Base-by-base conservation (phyloP, 805 yeast genomes). In the Jamesozyma piceae region DNA sequence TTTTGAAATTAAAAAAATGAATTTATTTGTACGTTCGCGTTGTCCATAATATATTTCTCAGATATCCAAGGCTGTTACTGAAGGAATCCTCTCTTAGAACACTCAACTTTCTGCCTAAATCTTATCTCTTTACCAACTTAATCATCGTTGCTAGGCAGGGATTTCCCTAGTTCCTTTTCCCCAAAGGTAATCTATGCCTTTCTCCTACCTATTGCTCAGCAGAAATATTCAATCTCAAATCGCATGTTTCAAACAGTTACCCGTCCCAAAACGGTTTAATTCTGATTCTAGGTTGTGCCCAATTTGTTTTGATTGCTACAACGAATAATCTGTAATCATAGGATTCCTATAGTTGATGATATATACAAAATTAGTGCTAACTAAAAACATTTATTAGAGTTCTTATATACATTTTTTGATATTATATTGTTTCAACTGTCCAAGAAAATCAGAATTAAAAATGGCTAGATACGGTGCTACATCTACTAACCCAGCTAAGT, bases 381-480 rank as follows among this genome's bases (percentile, higher is more conserved):
- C 6, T 24, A 24, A 8, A 24, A 8, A 24, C 28, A 24, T 24
- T 8, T 11, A 24, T n/a, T n/a, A n/a, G n/a, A n/a, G n/a, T n/a
- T n/a, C n/a, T n/a, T n/a, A n/a, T n/a, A n/a, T n/a, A n/a, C 28
- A 24, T 24, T 11, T 24, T 11, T 24, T 24, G 28, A 24, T 24
- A 6, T 24, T 24, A 11, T 24, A 24, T 8, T 24, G 11, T 11
- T 24, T 24, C 11, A 6, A 24, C 6, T 8, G 6, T 11, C 28
- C 28, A 6, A 24, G 37, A 37, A 33, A 26, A 29, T 3, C 20
- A 37, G 26, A 18, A 45, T 24, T 20, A 38, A 65, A 64, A 80
- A 92, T 92, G 97, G 87, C 89, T 78, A 92, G 99, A 78, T 92
- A 92, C 97, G 95, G 89, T 79, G 92, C 95, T 73, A 81, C 87